These are phyloP conservation scores for Populus trichocarpa DNA, from an alignment of 441 rosid species.

Conservation along the genomic window DNA sequence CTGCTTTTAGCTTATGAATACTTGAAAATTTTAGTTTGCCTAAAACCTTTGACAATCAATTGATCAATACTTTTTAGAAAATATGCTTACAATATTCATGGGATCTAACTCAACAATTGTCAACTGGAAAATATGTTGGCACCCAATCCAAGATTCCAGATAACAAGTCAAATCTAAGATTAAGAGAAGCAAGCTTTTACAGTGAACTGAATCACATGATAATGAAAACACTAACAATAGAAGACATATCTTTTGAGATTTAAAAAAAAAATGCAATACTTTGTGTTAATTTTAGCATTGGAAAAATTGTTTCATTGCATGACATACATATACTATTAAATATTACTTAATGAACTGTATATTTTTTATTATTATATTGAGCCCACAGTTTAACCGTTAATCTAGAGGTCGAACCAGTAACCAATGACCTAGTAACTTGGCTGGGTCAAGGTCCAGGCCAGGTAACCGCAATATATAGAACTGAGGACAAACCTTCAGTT, in stretches of 20 bases:
- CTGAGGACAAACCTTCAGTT: conserved; percentile 29
- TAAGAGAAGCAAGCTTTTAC: neutral
- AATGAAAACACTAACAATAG: too few species aligned
- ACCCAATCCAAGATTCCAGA: neutral
- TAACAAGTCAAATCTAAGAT: neutral
- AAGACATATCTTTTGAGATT: too few species aligned
- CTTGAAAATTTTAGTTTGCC: too few species aligned
- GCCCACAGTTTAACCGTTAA: neutral
- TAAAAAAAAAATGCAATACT: too few species aligned
- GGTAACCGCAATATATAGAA: neutral
- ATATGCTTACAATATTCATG: too few species aligned
- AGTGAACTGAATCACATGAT: neutral
- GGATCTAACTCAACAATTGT: too few species aligned
- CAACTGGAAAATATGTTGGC: neutral
- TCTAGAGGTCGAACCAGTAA: neutral
- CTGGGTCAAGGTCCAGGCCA: neutral
- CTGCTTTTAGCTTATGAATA: neutral
- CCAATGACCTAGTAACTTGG: neutral
- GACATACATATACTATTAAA: neutral
- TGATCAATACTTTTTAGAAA: too few species aligned
- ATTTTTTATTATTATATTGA: neutral
- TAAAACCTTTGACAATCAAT: too few species aligned
- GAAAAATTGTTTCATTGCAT: too few species aligned
- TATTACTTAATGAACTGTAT: neutral
- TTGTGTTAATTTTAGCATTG: too few species aligned